These are phyloP conservation scores for Pilobolus umbonatus DNA, from an alignment of 192 early-diverging fungal species.

Conservation along the genomic window DNA sequence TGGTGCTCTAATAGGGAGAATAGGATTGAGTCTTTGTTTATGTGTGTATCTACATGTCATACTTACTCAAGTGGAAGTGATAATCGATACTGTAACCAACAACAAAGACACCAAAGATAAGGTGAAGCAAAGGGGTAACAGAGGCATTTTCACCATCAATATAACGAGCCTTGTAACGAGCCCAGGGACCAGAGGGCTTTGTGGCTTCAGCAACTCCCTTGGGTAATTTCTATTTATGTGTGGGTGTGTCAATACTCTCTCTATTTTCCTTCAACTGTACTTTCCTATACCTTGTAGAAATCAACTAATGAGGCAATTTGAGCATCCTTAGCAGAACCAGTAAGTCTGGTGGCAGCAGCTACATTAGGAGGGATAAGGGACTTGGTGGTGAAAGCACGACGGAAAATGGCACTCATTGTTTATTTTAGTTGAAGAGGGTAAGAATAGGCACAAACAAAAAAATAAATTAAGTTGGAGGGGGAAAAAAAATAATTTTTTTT, in stretches of 20 bases:
- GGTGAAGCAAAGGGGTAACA: conserved; percentile 60
- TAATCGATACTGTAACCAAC: conserved; percentile 71
- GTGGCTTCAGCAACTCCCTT: conserved; percentile 55
- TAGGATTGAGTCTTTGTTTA: background rate
- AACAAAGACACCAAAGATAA: conserved; percentile 54
- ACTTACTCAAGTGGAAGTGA: conserved; percentile 71
- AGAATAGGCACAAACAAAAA: background rate
- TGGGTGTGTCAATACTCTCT: background rate
- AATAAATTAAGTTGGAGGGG: background rate
- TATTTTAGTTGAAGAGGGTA: background rate
- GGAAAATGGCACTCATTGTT: conserved; percentile 34
- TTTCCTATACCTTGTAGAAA: conserved; percentile 54
- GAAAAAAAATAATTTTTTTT: too few relatives aligned
- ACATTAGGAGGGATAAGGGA: conserved; percentile 69
- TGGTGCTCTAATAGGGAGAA: conserved; percentile 52
- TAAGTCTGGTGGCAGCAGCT: conserved; percentile 59
- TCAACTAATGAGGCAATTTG: conserved; percentile 62
- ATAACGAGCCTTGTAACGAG: conserved; percentile 67
- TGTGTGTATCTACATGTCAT: background rate
- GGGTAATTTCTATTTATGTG: conserved; percentile 48
- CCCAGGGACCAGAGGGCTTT: conserved; percentile 50
- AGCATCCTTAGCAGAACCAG: conserved; percentile 48
- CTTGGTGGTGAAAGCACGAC: conserved; percentile 44
- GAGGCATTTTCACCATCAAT: conserved; percentile 67
- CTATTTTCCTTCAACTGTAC: background rate